A percentile compares a stretch with the other conserved stretches of the same genome.
phyloP scores from a whole-genome alignment of 805 yeast genomes.

The Metschnikowia lochheadii region DNA sequence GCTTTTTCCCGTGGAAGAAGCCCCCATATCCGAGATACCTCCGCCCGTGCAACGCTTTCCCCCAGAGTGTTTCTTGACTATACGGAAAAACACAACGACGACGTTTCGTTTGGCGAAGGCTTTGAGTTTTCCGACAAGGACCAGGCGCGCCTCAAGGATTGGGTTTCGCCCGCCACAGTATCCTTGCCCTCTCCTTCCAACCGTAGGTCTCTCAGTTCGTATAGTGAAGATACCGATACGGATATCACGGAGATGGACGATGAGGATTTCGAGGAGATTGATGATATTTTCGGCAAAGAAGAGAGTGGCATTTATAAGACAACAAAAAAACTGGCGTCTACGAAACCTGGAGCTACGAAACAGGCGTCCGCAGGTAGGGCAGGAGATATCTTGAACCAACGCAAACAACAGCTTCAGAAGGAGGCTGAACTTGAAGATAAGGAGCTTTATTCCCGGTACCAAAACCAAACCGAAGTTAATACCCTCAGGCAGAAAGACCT shows the following conservation, averaged over 20 bases:
- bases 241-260: slow-evolving; percentile 38
- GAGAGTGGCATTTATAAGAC: slow-evolving; percentile 32
- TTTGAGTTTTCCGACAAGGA: neutral
- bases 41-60: slow-evolving; percentile 2
- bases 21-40: slow-evolving; percentile 3
- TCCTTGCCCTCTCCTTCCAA: slow-evolving; percentile 16
- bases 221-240: slow-evolving; percentile 38
- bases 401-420: slow-evolving; percentile 22
- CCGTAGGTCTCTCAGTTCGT: slow-evolving; percentile 31
- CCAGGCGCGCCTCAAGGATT: neutral
- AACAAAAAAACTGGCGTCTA: slow-evolving; percentile 6
- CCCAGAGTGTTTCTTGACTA: slow-evolving; percentile 5
- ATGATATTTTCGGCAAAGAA: slow-evolving; percentile 35
- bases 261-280: slow-evolving; percentile 36
- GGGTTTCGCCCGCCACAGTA: slow-evolving; percentile 15
- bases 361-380: slow-evolving; percentile 15
- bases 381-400: slow-evolving; percentile 22
- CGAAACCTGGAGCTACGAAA: neutral
- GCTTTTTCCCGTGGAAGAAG: slow-evolving; percentile 1
- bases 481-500: neutral
- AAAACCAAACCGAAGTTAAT: slow-evolving; percentile 6
- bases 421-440: slow-evolving; percentile 35
- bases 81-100: slow-evolving; percentile 9
- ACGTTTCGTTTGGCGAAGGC: slow-evolving; percentile 11
- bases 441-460: slow-evolving; percentile 22